phyloP scores from a whole-genome alignment of 176 grass and related monocot species.

The Oryza glumipatula region DNA sequence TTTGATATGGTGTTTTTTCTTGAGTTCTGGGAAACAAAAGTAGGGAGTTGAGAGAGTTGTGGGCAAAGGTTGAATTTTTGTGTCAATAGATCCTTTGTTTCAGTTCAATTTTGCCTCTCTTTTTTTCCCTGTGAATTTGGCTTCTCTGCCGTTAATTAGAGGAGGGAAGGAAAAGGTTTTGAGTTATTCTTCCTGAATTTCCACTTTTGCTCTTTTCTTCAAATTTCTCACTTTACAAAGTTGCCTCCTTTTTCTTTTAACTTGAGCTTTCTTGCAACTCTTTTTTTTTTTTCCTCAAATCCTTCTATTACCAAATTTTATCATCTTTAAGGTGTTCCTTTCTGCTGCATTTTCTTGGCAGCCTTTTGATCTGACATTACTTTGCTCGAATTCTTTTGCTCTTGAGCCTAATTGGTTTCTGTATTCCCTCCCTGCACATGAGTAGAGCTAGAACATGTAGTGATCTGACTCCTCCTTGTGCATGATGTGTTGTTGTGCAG shows the following conservation, averaged over 20 bases:
- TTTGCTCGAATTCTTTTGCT: background rate
- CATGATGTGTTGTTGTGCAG: constrained; percentile 47
- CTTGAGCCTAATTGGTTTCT: background rate
- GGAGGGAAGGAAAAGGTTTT: constrained; percentile 27
- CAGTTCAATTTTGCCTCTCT: background rate
- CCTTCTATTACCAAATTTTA: background rate
- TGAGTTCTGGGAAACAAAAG: background rate
- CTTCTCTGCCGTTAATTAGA: background rate
- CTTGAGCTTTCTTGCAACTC: background rate
- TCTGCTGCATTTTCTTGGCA: constrained; percentile 10
- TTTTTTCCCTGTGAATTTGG: constrained; percentile 9
- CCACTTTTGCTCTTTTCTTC: background rate
- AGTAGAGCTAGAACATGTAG: background rate
- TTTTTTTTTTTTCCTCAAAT: constrained; percentile 12
- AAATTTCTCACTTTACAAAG: constrained; percentile 20
- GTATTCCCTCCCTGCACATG: background rate
- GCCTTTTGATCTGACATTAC: constrained; percentile 23
- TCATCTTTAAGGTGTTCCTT: background rate
- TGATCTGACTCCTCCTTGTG: constrained; percentile 25
- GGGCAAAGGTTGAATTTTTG: background rate
- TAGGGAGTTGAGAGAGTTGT: background rate
- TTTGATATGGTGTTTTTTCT: background rate
- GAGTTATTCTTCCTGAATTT: constrained; percentile 44
- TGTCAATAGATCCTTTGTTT: constrained; percentile 6
- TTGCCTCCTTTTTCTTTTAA: background rate